These are phyloP conservation scores for Phyllostachys edulis DNA, from an alignment of 176 grass and related monocot species.

Conservation along the genomic window DNA sequence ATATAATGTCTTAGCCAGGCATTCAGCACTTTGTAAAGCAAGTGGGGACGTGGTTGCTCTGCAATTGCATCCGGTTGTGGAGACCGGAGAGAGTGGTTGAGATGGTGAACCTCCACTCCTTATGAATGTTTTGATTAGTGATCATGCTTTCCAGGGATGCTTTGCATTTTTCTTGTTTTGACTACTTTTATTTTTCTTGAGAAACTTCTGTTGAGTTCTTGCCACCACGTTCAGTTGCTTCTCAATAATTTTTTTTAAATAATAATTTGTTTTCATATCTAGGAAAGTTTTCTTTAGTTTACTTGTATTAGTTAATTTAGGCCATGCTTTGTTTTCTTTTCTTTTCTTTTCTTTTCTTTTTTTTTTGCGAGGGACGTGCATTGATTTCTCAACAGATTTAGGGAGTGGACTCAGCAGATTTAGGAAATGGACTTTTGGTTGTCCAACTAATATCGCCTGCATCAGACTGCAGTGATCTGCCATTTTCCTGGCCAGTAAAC, in stretches of 20 bases:
- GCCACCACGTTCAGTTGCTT: slow-evolving; percentile 25
- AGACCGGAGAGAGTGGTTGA: slow-evolving; percentile 4
- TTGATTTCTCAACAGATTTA: too few relatives aligned
- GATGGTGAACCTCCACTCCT: slow-evolving; percentile 28
- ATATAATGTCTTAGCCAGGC: not conserved
- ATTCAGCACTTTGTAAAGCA: slow-evolving; percentile 15
- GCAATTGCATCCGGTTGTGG: slow-evolving; percentile 3
- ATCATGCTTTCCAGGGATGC: not conserved
- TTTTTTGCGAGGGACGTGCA: not conserved
- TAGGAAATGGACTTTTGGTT: not conserved
- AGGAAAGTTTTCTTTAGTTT: not conserved
- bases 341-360: not conserved
- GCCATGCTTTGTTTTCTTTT: not conserved
- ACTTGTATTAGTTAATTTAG: not conserved
- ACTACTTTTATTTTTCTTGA: not conserved
- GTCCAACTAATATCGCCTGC: not conserved
- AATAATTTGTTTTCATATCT: not conserved
- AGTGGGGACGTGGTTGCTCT: slow-evolving; percentile 14
- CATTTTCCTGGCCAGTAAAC: not conserved
- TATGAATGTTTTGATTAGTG: not conserved
- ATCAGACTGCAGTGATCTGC: not conserved
- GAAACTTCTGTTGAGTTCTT: not conserved
- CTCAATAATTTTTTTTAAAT: not conserved
- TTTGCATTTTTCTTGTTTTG: not conserved
- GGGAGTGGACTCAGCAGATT: not conserved